These are phyloP conservation scores for Phaeotremella fagi DNA, from an alignment of 768 basidiomycete species.

Conservation along the genomic window DNA sequence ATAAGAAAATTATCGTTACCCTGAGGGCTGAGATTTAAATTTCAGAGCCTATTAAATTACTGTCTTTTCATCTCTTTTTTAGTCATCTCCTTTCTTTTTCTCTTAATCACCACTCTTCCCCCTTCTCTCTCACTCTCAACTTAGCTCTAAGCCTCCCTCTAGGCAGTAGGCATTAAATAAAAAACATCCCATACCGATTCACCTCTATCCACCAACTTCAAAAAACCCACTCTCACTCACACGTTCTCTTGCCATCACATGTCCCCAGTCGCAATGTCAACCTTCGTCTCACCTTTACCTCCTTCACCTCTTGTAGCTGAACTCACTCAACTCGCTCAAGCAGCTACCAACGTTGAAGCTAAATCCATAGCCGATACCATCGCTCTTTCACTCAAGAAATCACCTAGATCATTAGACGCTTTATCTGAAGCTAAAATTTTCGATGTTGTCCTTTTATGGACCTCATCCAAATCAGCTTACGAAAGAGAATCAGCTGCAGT, in stretches of 20 bases:
- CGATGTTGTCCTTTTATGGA: slow-evolving; percentile 40
- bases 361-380: slow-evolving; percentile 45
- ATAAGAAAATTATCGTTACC: no score
- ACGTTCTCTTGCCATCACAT: slow-evolving; percentile 9
- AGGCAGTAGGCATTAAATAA: neutral
- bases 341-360: slow-evolving; percentile 44
- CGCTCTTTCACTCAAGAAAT: slow-evolving; percentile 40
- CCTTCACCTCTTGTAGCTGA: slow-evolving; percentile 31
- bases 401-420: slow-evolving; percentile 31
- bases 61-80: no score
- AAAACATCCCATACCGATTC: no score
- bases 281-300: slow-evolving; percentile 35
- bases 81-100: neutral
- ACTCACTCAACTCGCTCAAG: slow-evolving; percentile 36
- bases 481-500: slow-evolving; percentile 48
- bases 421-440: slow-evolving; percentile 35
- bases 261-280: slow-evolving; percentile 39
- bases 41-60: no score
- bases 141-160: neutral
- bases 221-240: neutral
- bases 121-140: neutral
- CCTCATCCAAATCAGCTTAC: slow-evolving; percentile 34
- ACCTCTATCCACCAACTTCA: neutral
- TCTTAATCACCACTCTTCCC: neutral
- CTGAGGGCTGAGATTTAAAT: no score